A percentile compares a stretch with the other conserved stretches of the same genome.
Evolutionary conservation across 805 yeast species (phyloP).

Genomic region (Lipomyces anomalus): DNA sequence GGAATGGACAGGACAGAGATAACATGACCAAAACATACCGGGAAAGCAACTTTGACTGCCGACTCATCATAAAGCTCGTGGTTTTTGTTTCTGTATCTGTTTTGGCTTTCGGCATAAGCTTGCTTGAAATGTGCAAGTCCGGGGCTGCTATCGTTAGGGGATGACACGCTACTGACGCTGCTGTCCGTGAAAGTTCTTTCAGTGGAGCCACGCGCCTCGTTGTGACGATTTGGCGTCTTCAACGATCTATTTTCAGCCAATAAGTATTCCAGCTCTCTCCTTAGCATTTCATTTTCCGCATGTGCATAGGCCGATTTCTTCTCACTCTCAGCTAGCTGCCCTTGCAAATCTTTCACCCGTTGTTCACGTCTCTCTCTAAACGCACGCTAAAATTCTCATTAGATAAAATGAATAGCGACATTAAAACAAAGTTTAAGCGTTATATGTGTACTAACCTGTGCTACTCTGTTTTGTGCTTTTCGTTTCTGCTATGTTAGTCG

Average conservation of each 20-base stretch:
- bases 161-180: no score
- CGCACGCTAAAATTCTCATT: conserved; percentile 8
- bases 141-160: no score
- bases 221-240: no score
- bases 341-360: conserved; percentile 13
- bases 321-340: conserved; percentile 4
- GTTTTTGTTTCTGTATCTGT: no score
- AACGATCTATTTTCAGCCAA: conserved; percentile 10
- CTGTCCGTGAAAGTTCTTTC: no score
- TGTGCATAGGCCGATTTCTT: conserved; percentile 1
- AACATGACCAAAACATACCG: conserved; percentile 3
- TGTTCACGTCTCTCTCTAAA: conserved; percentile 19
- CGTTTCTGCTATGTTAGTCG: conserved; percentile 45
- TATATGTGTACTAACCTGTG: conserved; percentile 12
- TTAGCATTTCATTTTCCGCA: conserved; percentile 6
- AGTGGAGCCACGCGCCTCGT: no score
- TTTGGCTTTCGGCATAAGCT: no score
- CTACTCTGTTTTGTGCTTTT: conserved; percentile 22
- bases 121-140: no score
- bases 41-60: conserved; percentile 7
- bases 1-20: neutral
- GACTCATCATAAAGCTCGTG: no score
- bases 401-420: no score
- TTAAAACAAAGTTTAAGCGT: no score
- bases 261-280: conserved; percentile 11